Evolutionary conservation across 2,329 filamentous ascomycete species (phyloP).

Genomic region (Pyrenophora tritici-repentis): DNA sequence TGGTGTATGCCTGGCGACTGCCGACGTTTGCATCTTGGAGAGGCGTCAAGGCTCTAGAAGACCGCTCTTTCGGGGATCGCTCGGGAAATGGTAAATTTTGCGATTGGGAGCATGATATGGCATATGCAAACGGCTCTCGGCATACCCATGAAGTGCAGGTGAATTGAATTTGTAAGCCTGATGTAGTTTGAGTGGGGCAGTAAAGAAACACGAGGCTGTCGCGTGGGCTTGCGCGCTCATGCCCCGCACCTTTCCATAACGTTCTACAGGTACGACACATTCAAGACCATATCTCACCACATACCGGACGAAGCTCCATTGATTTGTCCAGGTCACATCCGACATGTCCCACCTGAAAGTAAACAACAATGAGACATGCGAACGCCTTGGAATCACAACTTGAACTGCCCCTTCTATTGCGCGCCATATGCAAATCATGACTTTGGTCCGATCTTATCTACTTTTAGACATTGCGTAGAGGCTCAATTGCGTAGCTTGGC

Average conservation of each 20-base stretch:
- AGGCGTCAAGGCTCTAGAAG: neutral
- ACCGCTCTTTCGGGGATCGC: slow-evolving; percentile 1
- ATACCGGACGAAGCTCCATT: neutral
- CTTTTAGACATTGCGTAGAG: neutral
- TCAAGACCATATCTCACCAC: neutral
- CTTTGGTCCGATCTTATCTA: neutral
- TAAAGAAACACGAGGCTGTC: slow-evolving; percentile 3
- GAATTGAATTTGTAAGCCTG: slow-evolving; percentile 17
- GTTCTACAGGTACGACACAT: neutral
- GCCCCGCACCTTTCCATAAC: slow-evolving; percentile 11
- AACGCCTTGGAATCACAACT: no score
- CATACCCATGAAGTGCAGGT: neutral
- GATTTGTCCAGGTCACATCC: no score
- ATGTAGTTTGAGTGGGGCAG: neutral
- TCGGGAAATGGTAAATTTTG: neutral
- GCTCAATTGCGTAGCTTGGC: slow-evolving; percentile 1
- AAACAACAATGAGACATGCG: no score
- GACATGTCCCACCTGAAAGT: no score
- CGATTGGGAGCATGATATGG: neutral
- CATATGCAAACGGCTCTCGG: no score
- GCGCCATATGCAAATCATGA: neutral
- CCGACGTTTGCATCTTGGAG: neutral
- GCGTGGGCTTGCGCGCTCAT: slow-evolving; percentile 5
- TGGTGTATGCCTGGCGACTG: neutral
- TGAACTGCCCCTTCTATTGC: no score